Percentiles rank a stretch among this genome's conserved stretches.
Conservation (phyloP, 495 filamentous ascomycete species). For the Penicillium psychrofluorescens region DNA sequence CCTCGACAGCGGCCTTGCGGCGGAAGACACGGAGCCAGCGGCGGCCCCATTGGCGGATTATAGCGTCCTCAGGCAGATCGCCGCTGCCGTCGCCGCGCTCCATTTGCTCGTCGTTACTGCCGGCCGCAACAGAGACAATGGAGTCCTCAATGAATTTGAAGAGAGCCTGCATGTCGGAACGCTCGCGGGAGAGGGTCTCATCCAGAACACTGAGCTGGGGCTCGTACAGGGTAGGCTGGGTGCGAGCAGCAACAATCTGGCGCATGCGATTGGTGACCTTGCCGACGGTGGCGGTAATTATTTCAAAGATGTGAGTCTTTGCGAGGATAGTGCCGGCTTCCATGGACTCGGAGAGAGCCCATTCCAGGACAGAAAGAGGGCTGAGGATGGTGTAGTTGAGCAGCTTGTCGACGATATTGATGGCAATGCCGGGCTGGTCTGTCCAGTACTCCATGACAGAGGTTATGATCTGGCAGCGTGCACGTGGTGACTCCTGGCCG, state of each 20-base stretch:
- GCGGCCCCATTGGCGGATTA: slow-evolving; percentile 74
- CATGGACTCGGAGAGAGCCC: slow-evolving; percentile 64
- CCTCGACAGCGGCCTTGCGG: slow-evolving; percentile 76
- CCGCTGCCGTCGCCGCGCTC: slow-evolving; percentile 43
- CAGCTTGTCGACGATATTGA: slow-evolving; percentile 92
- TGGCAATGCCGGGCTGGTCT: slow-evolving; percentile 85
- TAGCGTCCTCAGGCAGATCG: slow-evolving; percentile 43
- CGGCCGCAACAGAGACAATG: slow-evolving; percentile 62
- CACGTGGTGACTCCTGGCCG: slow-evolving; percentile 61
- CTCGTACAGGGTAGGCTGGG: slow-evolving; percentile 44
- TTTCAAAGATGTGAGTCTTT: slow-evolving; percentile 73
- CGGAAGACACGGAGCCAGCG: slow-evolving; percentile 82
- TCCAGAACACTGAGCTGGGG: slow-evolving; percentile 58
- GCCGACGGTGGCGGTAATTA: slow-evolving; percentile 76
- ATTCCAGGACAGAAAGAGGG: slow-evolving; percentile 75
- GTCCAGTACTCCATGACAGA: slow-evolving; percentile 91
- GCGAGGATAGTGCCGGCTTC: slow-evolving; percentile 63
- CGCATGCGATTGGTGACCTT: slow-evolving; percentile 89
- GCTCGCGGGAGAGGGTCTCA: slow-evolving; percentile 58
- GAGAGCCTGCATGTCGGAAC: slow-evolving; percentile 64
- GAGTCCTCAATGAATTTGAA: slow-evolving; percentile 78
- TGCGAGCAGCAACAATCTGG: slow-evolving; percentile 63
- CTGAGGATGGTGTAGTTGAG: slow-evolving; percentile 94
- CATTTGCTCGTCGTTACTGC: slow-evolving; percentile 64
- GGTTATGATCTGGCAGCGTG: slow-evolving; percentile 79